Percentiles rank a stretch among this genome's conserved stretches.
phyloP scores from a whole-genome alignment of 495 filamentous ascomycete genomes.

The Neurospora terricola region DNA sequence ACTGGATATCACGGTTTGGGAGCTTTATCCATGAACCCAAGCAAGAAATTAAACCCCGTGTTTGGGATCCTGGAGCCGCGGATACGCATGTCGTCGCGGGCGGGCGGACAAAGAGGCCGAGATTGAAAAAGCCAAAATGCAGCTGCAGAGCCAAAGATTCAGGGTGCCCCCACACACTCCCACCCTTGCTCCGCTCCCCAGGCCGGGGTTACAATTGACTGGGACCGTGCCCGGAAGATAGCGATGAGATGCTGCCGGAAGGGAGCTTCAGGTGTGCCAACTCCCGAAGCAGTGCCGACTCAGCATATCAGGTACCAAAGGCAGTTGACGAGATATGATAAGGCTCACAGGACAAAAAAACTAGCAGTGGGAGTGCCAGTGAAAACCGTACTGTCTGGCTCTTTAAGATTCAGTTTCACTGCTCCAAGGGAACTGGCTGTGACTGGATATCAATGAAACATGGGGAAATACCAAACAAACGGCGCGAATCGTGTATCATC shows the following conservation, averaged over 20 bases:
- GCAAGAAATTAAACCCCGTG: background rate
- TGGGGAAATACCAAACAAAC: background rate
- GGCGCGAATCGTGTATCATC: background rate
- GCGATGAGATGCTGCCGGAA: background rate
- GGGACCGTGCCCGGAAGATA: background rate
- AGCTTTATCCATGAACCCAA: background rate
- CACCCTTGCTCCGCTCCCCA: background rate
- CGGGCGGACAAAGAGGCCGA: background rate
- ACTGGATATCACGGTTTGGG: background rate
- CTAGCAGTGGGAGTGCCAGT: background rate
- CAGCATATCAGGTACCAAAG: background rate
- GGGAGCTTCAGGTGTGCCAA: background rate
- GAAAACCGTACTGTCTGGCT: background rate
- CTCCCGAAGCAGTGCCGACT: background rate
- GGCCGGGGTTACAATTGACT: background rate
- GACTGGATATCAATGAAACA: background rate
- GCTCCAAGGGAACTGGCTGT: background rate
- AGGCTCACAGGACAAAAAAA: background rate
- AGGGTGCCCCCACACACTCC: background rate
- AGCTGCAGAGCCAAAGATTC: constrained; percentile 4
- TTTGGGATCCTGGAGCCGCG: background rate
- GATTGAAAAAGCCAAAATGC: background rate
- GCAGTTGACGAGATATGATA: background rate
- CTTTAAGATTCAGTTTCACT: background rate
- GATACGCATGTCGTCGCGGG: background rate